phyloP scores from a whole-genome alignment of 805 yeast genomes.

The Lipomyces kockii region DNA sequence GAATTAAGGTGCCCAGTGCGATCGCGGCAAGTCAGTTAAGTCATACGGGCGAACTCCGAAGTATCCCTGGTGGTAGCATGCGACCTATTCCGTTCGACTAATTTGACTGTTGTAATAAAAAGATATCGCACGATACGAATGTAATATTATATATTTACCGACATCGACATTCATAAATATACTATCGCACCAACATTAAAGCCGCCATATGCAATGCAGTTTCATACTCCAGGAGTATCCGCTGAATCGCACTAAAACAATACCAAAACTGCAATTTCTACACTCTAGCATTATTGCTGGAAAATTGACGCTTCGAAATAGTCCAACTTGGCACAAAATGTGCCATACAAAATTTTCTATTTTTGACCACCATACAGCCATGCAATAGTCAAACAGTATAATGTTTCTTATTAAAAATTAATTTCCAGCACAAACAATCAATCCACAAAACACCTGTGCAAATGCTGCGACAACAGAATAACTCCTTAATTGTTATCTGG shows the following conservation, averaged over 20 bases:
- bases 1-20: constrained; percentile 94
- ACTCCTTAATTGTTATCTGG: background rate
- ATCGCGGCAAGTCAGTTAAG: constrained; percentile 70
- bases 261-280: background rate
- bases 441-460: background rate
- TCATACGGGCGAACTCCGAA: constrained; percentile 23
- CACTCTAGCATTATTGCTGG: background rate
- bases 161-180: background rate
- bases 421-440: background rate
- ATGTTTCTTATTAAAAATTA: background rate
- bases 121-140: background rate
- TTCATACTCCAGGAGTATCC: too few species aligned
- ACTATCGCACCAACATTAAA: too few species aligned
- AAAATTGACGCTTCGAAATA: too few species aligned
- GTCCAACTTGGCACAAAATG: background rate
- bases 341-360: too few species aligned
- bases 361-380: background rate
- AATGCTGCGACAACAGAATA: background rate
- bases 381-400: background rate
- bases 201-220: too few species aligned
- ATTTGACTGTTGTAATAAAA: background rate
- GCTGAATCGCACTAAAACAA: background rate
- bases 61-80: constrained; percentile 17
- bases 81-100: constrained; percentile 37
- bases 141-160: background rate